phyloP scores from a whole-genome alignment of 331 rosid species.

The Pyracantha coccinea region DNA sequence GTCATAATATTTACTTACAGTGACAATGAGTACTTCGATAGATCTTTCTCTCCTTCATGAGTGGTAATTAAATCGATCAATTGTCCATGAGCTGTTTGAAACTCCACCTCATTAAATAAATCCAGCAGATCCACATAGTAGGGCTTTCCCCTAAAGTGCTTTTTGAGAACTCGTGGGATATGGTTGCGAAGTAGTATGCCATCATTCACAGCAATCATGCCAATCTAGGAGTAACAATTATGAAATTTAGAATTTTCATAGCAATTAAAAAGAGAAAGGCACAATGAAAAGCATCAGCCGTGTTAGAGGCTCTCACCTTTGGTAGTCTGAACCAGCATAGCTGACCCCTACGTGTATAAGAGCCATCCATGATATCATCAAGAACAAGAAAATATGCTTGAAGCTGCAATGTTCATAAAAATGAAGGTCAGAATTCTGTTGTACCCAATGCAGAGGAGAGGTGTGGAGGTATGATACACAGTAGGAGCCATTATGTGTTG shows the following conservation, averaged over 20 bases:
- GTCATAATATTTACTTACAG: slow-evolving; percentile 48
- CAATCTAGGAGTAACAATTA: slow-evolving; percentile 25
- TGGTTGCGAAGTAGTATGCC: slow-evolving; percentile 64
- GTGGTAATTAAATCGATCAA: slow-evolving; percentile 81
- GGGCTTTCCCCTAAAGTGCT: slow-evolving; percentile 68
- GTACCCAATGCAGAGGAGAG: not conserved
- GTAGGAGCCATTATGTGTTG: not conserved
- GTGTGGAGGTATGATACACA: not conserved
- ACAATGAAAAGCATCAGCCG: not conserved
- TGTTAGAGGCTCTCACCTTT: slow-evolving; percentile 38
- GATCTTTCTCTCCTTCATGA: slow-evolving; percentile 40
- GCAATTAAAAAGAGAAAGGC: not conserved
- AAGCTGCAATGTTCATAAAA: slow-evolving; percentile 32
- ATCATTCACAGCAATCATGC: slow-evolving; percentile 51
- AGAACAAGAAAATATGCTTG: slow-evolving; percentile 95
- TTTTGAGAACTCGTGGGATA: slow-evolving; percentile 67
- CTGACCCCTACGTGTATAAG: slow-evolving; percentile 89
- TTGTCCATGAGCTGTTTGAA: slow-evolving; percentile 95
- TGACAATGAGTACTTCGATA: slow-evolving; percentile 38
- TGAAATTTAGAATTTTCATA: not conserved
- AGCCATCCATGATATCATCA: slow-evolving; percentile 91
- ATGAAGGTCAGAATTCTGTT: not conserved
- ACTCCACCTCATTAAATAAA: slow-evolving; percentile 94
- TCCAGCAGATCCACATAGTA: slow-evolving; percentile 84
- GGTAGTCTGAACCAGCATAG: slow-evolving; percentile 92